phyloP scores from a whole-genome alignment of 306 rosid genomes.

The Lathyrus oleraceus region DNA sequence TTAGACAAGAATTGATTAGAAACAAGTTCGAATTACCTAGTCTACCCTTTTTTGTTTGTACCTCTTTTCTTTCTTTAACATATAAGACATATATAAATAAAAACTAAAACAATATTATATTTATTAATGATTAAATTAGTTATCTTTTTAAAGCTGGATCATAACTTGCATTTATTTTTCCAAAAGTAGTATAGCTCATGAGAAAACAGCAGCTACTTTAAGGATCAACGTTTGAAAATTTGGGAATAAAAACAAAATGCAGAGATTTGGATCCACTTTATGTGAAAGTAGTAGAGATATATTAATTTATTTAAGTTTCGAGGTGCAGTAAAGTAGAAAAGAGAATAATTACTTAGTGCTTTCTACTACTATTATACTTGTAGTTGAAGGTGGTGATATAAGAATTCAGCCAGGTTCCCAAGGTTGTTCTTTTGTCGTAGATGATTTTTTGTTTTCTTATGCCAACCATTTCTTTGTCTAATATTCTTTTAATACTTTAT shows the following conservation, averaged over 20 bases:
- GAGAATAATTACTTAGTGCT: slow-evolving; percentile 35
- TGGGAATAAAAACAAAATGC: slow-evolving; percentile 6
- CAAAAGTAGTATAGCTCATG: background rate
- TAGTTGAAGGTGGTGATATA: slow-evolving; percentile 18
- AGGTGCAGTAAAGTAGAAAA: slow-evolving; percentile 26
- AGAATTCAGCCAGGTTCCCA: slow-evolving; percentile 19
- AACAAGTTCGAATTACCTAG: too few relatives aligned
- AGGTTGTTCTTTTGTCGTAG: background rate
- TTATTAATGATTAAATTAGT: too few relatives aligned
- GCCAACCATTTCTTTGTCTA: background rate
- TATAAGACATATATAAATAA: too few relatives aligned
- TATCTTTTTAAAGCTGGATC: too few relatives aligned
- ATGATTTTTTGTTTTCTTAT: background rate
- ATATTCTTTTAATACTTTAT: background rate
- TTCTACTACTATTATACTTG: slow-evolving; percentile 1
- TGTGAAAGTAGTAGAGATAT: slow-evolving; percentile 12
- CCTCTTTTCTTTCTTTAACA: too few relatives aligned
- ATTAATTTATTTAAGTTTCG: slow-evolving; percentile 33
- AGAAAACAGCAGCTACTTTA: too few relatives aligned
- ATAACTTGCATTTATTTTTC: too few relatives aligned
- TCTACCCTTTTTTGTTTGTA: too few relatives aligned
- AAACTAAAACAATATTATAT: too few relatives aligned
- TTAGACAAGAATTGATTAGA: too few relatives aligned
- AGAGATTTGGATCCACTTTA: slow-evolving; percentile 26
- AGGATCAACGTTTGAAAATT: slow-evolving; percentile 36